Evolutionary conservation across 2,329 filamentous ascomycete species (phyloP).

Genomic region (Microcyclospora pomicola): DNA sequence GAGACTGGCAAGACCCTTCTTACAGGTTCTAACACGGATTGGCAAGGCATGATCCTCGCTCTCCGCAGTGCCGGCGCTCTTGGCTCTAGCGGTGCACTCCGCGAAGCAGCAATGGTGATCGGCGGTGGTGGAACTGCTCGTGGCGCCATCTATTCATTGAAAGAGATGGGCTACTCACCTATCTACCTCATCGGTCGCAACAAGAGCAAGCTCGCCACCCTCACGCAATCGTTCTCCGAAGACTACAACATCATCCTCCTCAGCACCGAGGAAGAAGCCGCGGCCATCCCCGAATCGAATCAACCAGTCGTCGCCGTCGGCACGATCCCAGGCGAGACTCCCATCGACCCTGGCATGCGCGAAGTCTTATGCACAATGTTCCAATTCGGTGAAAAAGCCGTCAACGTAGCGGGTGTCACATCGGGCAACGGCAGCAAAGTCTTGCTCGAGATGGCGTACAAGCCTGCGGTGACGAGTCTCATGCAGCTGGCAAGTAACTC

Average conservation of each 20-base stretch:
- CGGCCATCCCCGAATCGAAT: slow-evolving; percentile 32
- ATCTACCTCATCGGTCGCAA: slow-evolving; percentile 81
- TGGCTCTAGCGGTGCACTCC: slow-evolving; percentile 16
- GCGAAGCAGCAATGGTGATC: slow-evolving; percentile 59
- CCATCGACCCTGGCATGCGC: slow-evolving; percentile 59
- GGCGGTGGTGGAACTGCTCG: slow-evolving; percentile 86
- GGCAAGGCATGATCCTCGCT: slow-evolving; percentile 76
- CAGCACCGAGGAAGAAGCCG: slow-evolving; percentile 36
- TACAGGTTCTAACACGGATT: slow-evolving; percentile 88
- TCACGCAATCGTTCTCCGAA: slow-evolving; percentile 59
- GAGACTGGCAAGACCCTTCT: slow-evolving; percentile 35
- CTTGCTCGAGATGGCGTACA: slow-evolving; percentile 92
- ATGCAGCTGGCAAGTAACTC: slow-evolving; percentile 70
- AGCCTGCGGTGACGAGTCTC: slow-evolving; percentile 66
- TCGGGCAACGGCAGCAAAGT: slow-evolving; percentile 38
- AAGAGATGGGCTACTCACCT: slow-evolving; percentile 67
- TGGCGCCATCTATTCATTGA: slow-evolving; percentile 78
- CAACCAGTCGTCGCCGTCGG: slow-evolving; percentile 64
- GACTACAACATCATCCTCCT: slow-evolving; percentile 60
- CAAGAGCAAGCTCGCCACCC: slow-evolving; percentile 48
- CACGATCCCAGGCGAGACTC: slow-evolving; percentile 78
- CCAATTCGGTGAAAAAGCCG: slow-evolving; percentile 30
- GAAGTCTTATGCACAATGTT: slow-evolving; percentile 48
- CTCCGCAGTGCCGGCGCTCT: slow-evolving; percentile 55
- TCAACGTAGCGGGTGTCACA: slow-evolving; percentile 21